Percentiles rank a stretch among this genome's conserved stretches.
Evolutionary conservation across 1,284 basidiomycete species (phyloP).

Genomic region (Sparassis latifolia): DNA sequence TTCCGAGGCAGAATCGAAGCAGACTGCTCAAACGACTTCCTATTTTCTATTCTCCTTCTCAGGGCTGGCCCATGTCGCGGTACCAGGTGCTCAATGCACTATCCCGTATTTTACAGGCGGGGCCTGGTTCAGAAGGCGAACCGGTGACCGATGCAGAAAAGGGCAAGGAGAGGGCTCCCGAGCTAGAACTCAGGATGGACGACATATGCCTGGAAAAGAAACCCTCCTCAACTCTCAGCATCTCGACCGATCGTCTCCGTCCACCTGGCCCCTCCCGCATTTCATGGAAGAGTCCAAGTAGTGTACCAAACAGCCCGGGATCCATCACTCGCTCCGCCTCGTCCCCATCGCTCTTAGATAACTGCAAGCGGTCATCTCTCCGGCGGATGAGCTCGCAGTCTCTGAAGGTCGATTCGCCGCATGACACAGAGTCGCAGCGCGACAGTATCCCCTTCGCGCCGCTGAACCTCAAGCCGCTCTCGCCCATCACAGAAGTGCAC

Average conservation of each 20-base stretch:
- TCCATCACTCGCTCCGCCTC: constrained; percentile 11
- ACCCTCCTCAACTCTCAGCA: constrained; percentile 12
- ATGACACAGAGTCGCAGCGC: too few species aligned
- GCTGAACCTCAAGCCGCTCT: constrained; percentile 15
- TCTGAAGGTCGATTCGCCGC: constrained; percentile 1
- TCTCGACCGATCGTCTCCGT: constrained; percentile 12
- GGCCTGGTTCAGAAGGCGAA: constrained; percentile 6
- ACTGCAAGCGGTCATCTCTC: constrained; percentile 10
- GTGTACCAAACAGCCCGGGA: constrained; percentile 9
- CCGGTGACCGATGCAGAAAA: constrained; percentile 3
- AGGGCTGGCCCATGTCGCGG: constrained; percentile 1
- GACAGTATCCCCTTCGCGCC: too few species aligned
- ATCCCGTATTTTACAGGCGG: constrained; percentile 16
- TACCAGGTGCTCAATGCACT: constrained; percentile 14
- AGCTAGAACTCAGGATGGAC: constrained; percentile 1
- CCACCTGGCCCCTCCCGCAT: constrained; percentile 20
- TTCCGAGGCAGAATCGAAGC: too few species aligned
- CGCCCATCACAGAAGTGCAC: constrained; percentile 23
- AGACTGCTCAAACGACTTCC: neutral
- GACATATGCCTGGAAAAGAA: constrained; percentile 12
- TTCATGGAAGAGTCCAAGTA: constrained; percentile 19
- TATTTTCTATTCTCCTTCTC: neutral
- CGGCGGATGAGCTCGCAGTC: constrained; percentile 20
- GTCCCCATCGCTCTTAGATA: constrained; percentile 11
- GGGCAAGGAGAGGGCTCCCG: neutral